These are phyloP conservation scores for Pigoraptor vietnamica DNA, from an alignment of 78 protist species.

Conservation along the genomic window DNA sequence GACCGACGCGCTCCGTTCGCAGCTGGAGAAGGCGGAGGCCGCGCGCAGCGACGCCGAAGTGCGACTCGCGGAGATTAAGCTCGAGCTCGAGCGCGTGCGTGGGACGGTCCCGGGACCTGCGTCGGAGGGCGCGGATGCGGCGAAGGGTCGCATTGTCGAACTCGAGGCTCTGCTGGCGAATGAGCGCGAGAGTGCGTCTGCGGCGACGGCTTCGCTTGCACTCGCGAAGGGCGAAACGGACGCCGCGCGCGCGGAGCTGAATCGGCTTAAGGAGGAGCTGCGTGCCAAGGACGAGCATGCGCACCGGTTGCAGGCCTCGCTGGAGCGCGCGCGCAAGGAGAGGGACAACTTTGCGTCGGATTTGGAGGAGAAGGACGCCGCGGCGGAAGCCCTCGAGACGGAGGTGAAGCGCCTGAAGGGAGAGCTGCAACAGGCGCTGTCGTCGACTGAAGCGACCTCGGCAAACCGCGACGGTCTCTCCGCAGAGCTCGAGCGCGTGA, in stretches of 20 bases:
- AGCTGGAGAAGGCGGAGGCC: not conserved
- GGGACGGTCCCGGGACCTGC: not conserved
- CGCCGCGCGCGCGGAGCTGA: not conserved
- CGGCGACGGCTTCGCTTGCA: not conserved
- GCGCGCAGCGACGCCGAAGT: not conserved
- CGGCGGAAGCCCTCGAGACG: not conserved
- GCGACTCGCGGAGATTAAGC: not conserved
- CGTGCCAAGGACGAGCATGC: not conserved
- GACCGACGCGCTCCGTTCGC: not conserved
- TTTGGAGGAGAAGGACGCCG: not conserved
- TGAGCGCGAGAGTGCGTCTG: too few relatives aligned
- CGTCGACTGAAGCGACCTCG: not conserved
- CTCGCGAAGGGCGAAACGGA: not conserved
- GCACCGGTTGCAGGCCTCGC: not conserved
- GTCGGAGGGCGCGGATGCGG: not conserved
- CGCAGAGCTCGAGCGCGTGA: too few relatives aligned
- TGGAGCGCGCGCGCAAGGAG: not conserved
- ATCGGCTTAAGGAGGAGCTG: not conserved
- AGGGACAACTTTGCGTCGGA: not conserved
- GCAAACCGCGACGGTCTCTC: not conserved
- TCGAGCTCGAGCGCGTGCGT: not conserved
- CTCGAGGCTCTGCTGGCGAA: not conserved
- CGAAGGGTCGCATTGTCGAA: not conserved
- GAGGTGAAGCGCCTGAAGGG: not conserved
- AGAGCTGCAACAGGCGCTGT: not conserved